phyloP scores from a whole-genome alignment of 495 filamentous ascomycete genomes.

The Mycothermus thermophilus region DNA sequence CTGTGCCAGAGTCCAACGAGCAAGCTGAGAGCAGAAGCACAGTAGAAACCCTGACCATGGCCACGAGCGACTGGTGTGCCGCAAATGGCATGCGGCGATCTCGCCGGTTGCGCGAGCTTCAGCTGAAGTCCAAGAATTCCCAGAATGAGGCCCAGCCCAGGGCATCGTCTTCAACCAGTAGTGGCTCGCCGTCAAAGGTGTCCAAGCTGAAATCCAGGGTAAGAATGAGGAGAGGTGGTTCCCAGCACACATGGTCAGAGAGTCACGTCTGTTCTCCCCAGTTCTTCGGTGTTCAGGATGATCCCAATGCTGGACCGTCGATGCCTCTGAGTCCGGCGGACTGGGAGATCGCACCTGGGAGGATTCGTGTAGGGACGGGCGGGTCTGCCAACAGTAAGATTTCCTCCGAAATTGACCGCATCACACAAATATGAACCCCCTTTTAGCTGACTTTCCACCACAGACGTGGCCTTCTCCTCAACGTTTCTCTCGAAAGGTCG shows the following conservation, averaged over 20 bases:
- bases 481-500: slow-evolving; percentile 4
- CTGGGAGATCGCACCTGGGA: slow-evolving; percentile 9
- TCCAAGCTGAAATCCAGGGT: neutral
- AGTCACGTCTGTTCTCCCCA: no score
- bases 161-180: neutral
- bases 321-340: slow-evolving; percentile 1
- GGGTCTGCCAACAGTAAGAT: slow-evolving; percentile 1
- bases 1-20: neutral
- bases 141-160: neutral
- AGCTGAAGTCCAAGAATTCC: neutral
- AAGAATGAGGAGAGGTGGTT: neutral
- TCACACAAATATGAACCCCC: no score
- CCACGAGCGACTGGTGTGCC: no score
- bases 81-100: neutral
- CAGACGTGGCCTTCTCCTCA: slow-evolving; percentile 8
- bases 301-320: neutral
- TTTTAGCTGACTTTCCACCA: neutral
- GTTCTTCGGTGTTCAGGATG: no score
- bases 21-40: neutral
- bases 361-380: slow-evolving; percentile 1
- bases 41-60: neutral
- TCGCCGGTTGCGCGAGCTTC: neutral
- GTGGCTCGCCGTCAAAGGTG: neutral
- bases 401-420: no score
- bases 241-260: neutral